Base-by-base conservation (phyloP, 805 yeast species). In the Tetrapisispora iriomotensis region DNA sequence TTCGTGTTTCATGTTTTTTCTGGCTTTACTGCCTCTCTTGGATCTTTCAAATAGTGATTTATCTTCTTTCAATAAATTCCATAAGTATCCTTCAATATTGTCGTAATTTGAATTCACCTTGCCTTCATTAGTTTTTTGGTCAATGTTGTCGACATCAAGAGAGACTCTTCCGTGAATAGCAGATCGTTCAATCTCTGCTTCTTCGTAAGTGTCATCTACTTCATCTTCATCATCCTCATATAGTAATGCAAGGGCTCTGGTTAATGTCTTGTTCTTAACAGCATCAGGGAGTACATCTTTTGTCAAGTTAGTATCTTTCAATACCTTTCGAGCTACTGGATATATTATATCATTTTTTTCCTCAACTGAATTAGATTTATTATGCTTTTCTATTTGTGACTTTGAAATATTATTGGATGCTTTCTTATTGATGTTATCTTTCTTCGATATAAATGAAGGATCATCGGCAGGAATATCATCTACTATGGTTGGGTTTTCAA, bases 171-270 rank as follows among this genome's bases (percentile, higher is more conserved):
- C 33, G 17, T 41, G 36, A 22, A 20, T 31, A 8, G 28, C 33
- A 6, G 38, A 37, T 14, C 31, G 13, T 27, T 27, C 34, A 20
- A 46, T 56, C 38, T 64, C 68, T 1, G 68, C 67, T 30, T 76
- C 85, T 41, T 71, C 76, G 51, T 79, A 74, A 0, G 88, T 79
- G 47, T 83, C 94, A 53, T 85, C 95, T 3, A 81, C 77, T 49
- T 85, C 95, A 56, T 84, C 94, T 46, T 85, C 95, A 50, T 84
- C 90, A 7, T 76, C 70, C 32, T 80, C 81, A 47, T 82, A 80
- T 44, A 83, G 61, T 45, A 82, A 56, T 31, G 75, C 63, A 45
- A 82, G 58, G 1, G 88, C 87, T 18, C 75, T 70, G 0, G 70
- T 61, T 31, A 82, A 56, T 0, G 83, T 77, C 46, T 66, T 72